phyloP scores from a whole-genome alignment of 805 yeast genomes.

The Sugiyamaella qingdaonensis region DNA sequence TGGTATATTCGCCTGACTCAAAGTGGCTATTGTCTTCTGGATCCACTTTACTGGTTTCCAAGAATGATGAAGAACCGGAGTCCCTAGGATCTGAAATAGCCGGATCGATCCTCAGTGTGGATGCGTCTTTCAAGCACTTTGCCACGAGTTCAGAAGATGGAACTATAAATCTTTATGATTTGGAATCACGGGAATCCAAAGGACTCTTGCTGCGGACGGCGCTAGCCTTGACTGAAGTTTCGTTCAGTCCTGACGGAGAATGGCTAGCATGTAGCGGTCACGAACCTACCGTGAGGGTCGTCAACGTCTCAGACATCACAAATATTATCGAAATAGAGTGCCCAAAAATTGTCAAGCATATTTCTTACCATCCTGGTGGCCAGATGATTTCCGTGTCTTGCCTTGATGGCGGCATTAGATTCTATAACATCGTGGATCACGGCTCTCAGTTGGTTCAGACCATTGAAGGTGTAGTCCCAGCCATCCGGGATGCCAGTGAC shows the following conservation, averaged over 20 bases:
- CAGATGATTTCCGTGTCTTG: conserved; percentile 29
- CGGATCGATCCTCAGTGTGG: conserved; percentile 21
- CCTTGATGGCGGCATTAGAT: conserved; percentile 33
- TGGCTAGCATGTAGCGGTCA: conserved; percentile 36
- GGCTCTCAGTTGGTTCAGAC: conserved; percentile 20
- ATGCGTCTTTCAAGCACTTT: conserved; percentile 26
- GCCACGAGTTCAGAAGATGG: conserved; percentile 46
- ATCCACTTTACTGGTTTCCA: conserved; percentile 32
- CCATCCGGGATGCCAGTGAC: conserved; percentile 33
- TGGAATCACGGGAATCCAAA: conserved; percentile 24
- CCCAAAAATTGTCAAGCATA: conserved; percentile 44
- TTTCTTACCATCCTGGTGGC: conserved; percentile 38
- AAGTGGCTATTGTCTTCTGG: conserved; percentile 33
- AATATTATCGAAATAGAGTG: conserved; percentile 40
- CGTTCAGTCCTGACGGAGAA: conserved; percentile 33
- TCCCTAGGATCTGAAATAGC: conserved; percentile 26
- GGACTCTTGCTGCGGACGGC: conserved; percentile 27
- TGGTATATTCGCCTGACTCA: conserved; percentile 34
- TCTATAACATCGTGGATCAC: conserved; percentile 28
- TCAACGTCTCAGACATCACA: conserved; percentile 32
- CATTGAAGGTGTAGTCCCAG: conserved; percentile 29
- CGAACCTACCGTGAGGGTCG: conserved; percentile 30
- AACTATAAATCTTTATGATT: conserved; percentile 28
- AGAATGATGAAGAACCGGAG: conserved; percentile 32
- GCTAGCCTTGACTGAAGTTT: conserved; percentile 33